These are phyloP conservation scores for Trametes pubescens DNA, from an alignment of 1,284 basidiomycete genomes.

Conservation along the genomic window DNA sequence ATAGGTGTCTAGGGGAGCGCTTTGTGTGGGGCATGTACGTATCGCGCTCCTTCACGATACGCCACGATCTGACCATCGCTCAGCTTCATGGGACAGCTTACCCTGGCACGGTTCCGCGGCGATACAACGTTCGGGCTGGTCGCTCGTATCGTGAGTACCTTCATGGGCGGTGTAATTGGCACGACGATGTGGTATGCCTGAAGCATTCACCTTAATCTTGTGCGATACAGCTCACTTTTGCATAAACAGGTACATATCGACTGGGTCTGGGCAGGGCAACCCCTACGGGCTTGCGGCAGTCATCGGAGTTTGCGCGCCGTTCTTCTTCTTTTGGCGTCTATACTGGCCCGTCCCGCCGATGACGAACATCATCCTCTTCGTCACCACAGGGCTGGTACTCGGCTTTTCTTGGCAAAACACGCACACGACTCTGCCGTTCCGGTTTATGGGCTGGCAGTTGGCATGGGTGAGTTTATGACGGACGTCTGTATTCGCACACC, in stretches of 20 bases:
- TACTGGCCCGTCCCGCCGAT: constrained; percentile 82
- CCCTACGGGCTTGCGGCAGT: constrained; percentile 79
- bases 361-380: constrained; percentile 77
- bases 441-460: constrained; percentile 65
- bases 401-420: constrained; percentile 79
- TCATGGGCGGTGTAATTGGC: constrained; percentile 75
- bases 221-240: neutral
- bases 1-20: constrained; percentile 36
- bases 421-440: constrained; percentile 55
- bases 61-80: neutral
- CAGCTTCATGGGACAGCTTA: constrained; percentile 79
- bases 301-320: constrained; percentile 74
- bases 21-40: constrained; percentile 50
- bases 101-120: constrained; percentile 74
- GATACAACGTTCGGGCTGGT: constrained; percentile 79
- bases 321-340: constrained; percentile 71
- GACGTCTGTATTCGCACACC: neutral
- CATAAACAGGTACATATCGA: constrained; percentile 72
- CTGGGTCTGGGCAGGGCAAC: constrained; percentile 71
- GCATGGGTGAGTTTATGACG: constrained; percentile 61
- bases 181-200: constrained; percentile 68
- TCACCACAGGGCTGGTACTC: constrained; percentile 74
- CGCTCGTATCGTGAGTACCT: constrained; percentile 71
- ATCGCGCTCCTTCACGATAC: neutral
- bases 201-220: neutral